Evolutionary conservation across 1,284 basidiomycete genomes (phyloP), one percentile per base, ranked within the genome.

Genomic region (Ganoderma multipileum): DNA sequence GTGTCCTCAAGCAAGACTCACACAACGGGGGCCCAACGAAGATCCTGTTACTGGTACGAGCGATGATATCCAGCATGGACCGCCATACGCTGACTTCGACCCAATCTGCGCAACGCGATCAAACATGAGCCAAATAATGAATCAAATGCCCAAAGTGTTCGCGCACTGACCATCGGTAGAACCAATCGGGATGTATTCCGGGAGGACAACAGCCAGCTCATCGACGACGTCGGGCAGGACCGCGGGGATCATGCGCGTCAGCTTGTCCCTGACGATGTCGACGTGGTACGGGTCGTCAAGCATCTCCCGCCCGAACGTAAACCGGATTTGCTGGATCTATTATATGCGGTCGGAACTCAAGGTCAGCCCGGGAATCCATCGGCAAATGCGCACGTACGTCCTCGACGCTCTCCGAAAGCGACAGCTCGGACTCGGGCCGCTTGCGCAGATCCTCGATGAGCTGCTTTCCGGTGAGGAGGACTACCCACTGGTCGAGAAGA

Each of bases 1-100:
- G 30, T 11, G 20, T n/a, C n/a, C 6, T 18, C 16, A 14, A n/a
- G n/a, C n/a, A 9, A n/a, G 8, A 63, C 54, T 67, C 44, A 79
- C 85, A 85, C 7, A 83, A 64, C 7, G 82, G 82, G 7, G 77
- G 64, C 2, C 85, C 84, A 63, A 87, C 81, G 65, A 87, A 83
- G 14, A 83, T 80, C 54, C 84, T 79, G 71, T 84, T 86, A 66
- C 79, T 83, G 39, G 82, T 79, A 38, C 83, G 78, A 14, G 83
- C 82, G 54, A 86, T 79, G 39, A 85, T 73, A 50, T 80, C 74
- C 26, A 79, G 81, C 79, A 85, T 82, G 3, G 71, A 50, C 1
- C 20, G 42, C n/a, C 68, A 39, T 1, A 64, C 61, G 28, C 61
- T 58, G 14, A 72, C 50, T 16, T 52, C 36, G 2, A 57, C 54